phyloP scores from a whole-genome alignment of 768 basidiomycete species.

The Vararia minispora region DNA sequence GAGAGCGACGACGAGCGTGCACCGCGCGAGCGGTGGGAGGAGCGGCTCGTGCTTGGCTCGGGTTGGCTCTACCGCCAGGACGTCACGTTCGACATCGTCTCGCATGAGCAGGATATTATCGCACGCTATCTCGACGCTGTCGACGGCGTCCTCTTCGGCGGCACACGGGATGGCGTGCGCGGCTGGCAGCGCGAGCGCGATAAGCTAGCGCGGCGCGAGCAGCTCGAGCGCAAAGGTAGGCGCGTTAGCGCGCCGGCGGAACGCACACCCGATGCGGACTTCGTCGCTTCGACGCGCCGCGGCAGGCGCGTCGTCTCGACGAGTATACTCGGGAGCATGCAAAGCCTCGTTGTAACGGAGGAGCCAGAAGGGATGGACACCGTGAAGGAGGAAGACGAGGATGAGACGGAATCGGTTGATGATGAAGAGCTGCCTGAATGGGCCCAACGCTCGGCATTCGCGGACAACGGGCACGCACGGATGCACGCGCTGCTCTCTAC shows the following conservation, averaged over 20 bases:
- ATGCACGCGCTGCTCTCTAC: constrained; percentile 47
- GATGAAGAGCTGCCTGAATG: constrained; percentile 70
- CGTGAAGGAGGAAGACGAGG: constrained; percentile 31
- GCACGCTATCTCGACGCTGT: constrained; percentile 62
- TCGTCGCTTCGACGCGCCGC: constrained; percentile 8
- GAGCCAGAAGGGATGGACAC: constrained; percentile 49
- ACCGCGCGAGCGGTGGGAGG: constrained; percentile 67
- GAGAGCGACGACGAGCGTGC: constrained; percentile 38
- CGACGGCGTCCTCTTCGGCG: constrained; percentile 68
- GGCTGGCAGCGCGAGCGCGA: constrained; percentile 39
- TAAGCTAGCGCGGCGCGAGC: constrained; percentile 32
- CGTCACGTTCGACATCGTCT: constrained; percentile 39
- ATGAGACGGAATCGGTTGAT: constrained; percentile 28
- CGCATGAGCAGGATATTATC: constrained; percentile 47
- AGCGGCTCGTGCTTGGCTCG: constrained; percentile 64
- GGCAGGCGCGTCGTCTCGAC: constrained; percentile 48
- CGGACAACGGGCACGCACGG: constrained; percentile 47
- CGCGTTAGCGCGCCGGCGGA: constrained; percentile 35
- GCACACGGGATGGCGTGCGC: constrained; percentile 33
- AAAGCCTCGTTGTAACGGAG: constrained; percentile 30
- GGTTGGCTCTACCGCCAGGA: constrained; percentile 78
- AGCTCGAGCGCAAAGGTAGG: constrained; percentile 29
- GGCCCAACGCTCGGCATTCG: constrained; percentile 54
- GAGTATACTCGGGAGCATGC: constrained; percentile 45
- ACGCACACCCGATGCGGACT: constrained; percentile 7